Evolutionary conservation across 768 basidiomycete genomes (phyloP), one percentile per base, ranked within the genome.

Genomic region (Pseudohyphozyma bogoriensis): DNA sequence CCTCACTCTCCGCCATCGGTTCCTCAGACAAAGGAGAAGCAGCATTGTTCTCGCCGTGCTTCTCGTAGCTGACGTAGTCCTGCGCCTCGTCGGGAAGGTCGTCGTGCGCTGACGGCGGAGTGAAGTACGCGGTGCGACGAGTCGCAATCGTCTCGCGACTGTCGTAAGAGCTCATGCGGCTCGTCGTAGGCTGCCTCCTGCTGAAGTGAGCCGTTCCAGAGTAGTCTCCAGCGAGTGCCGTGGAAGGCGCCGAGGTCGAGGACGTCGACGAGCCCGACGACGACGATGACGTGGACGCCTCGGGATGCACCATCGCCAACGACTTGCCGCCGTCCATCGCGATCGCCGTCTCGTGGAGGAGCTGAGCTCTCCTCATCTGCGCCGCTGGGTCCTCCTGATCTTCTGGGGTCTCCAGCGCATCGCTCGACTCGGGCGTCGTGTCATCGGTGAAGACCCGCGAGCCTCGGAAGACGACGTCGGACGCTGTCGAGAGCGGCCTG

Each of bases 391-490:
- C 44, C 33, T 28, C 42, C 26, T 7, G 24, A 3, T 40, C 32
- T 18, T 24, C 46, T 24, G 18, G 11, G 37, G 37, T 18, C 37
- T 18, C 18, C 40, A 42, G 16, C 40, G 40, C 18, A 10, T 42
- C 40, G 18, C 40, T 42, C 29, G 47, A 49, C 15, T 29, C 29
- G 15, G 18, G n/a, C 4, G 18, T 29, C 13, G 47, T 8, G 8
- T 29, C 29, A 9, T 16, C 31, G 20, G 54, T 49, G 46, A 59
- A 56, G 2, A 50, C 50, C 8, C 55, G 33, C 2, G 6, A 87
- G 89, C 80, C 61, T 89, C 85, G 6, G 83, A 89, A 71, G 88
- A 87, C 69, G 57, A 77, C 72, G 28, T 18, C 40, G 40, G 40
- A 37, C 10, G 13, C 28, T n/a, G n/a, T n/a, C 26, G 22, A 26